A percentile compares a stretch with the other conserved stretches of the same genome.
These are phyloP conservation scores for Pseudozyma hubeiensis DNA, from an alignment of 1,284 basidiomycete genomes.

Conservation along the genomic window DNA sequence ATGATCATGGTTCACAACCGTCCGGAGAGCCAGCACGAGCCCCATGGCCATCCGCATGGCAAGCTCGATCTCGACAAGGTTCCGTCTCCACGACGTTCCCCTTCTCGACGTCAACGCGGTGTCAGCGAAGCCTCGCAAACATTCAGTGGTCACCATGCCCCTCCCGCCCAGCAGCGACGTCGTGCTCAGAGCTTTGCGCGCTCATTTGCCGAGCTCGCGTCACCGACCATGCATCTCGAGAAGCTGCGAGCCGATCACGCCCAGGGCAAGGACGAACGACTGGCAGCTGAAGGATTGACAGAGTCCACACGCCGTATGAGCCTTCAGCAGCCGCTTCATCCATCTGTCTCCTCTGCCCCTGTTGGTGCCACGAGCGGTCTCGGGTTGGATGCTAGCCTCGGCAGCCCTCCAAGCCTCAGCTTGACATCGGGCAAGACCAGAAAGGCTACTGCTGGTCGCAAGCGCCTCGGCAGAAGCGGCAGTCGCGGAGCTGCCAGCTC, in stretches of 20 bases:
- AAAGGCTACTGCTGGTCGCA: constrained; percentile 9
- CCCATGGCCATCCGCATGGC: constrained; percentile 3
- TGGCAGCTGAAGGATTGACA: constrained; percentile 16
- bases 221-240: constrained; percentile 35
- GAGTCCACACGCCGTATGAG: constrained; percentile 29
- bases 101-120: constrained; percentile 23
- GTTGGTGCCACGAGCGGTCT: constrained; percentile 14
- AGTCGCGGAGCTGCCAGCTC: constrained; percentile 17
- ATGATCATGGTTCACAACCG: constrained; percentile 34
- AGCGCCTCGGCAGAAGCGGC: constrained; percentile 11
- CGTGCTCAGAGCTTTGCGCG: constrained; percentile 46
- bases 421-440: constrained; percentile 4
- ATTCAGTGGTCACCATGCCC: not conserved
- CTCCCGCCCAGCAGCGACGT: constrained; percentile 24
- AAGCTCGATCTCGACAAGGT: constrained; percentile 1
- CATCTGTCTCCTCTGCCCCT: constrained; percentile 9
- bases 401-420: constrained; percentile 5
- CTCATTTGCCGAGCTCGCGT: constrained; percentile 46
- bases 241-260: constrained; percentile 41
- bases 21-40: not conserved
- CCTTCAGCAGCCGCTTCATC: constrained; percentile 8
- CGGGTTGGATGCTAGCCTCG: constrained; percentile 16
- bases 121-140: constrained; percentile 24
- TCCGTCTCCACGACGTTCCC: constrained; percentile 6
- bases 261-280: constrained; percentile 20